A percentile compares a stretch with the other conserved stretches of the same genome.
Conservation (phyloP, 495 filamentous ascomycete genomes). For the Apiosordaria backusii region DNA sequence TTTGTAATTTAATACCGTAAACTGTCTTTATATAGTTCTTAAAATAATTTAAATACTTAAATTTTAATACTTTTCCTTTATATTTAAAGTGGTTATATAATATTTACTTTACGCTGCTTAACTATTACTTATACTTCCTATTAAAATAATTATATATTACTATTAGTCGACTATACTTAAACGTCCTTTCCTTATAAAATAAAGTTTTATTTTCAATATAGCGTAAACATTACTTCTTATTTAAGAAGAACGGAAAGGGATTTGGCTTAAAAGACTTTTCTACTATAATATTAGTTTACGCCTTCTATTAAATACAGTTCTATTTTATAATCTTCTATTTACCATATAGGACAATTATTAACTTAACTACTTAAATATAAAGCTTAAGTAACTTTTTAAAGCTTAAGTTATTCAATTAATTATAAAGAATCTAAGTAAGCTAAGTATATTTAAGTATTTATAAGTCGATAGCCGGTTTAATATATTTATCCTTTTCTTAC, state of each 20-base stretch:
- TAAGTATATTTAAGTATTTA: slow-evolving; percentile 3
- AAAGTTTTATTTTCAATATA: slow-evolving; percentile 9
- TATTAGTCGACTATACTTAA: slow-evolving; percentile 11
- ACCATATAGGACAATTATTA: slow-evolving; percentile 9
- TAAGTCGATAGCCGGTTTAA: slow-evolving; percentile 6
- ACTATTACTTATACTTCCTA: slow-evolving; percentile 6
- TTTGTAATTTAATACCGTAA: too few relatives aligned
- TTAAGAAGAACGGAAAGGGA: slow-evolving; percentile 9
- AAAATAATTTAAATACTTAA: slow-evolving; percentile 14
- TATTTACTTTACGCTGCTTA: slow-evolving; percentile 5
- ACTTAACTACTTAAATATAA: slow-evolving; percentile 16
- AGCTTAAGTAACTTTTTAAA: slow-evolving; percentile 12
- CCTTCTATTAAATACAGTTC: slow-evolving; percentile 4
- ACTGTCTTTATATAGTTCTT: too few relatives aligned
- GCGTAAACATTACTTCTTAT: slow-evolving; percentile 8
- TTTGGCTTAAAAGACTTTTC: slow-evolving; percentile 8
- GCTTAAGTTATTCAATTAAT: slow-evolving; percentile 16
- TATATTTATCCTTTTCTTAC: slow-evolving; percentile 13
- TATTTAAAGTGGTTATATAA: slow-evolving; percentile 9
- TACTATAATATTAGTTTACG: slow-evolving; percentile 3
- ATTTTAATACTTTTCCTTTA: slow-evolving; percentile 8
- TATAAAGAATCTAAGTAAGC: slow-evolving; percentile 13
- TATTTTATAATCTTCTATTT: slow-evolving; percentile 9
- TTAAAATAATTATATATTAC: slow-evolving; percentile 15
- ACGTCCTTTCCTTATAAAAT: slow-evolving; percentile 10